Evolutionary conservation across 2,329 filamentous ascomycete species (phyloP).

Genomic region (Botrytis pseudocinerea): DNA sequence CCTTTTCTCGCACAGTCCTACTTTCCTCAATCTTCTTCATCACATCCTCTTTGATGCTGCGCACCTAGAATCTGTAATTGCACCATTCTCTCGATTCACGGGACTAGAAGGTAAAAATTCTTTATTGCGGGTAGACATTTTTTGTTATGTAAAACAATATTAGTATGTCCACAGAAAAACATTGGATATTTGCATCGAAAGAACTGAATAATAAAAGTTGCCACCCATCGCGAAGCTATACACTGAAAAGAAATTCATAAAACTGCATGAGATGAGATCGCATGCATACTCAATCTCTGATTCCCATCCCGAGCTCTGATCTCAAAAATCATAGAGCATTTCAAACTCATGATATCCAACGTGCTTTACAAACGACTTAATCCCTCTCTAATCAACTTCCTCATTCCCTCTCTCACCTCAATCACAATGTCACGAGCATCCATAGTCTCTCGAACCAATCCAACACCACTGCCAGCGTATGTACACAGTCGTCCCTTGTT

Average conservation of each 20-base stretch:
- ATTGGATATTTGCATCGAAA: background rate
- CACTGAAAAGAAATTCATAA: background rate
- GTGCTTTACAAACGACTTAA: slow-evolving; percentile 18
- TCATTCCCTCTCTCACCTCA: slow-evolving; percentile 16
- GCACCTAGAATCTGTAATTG: background rate
- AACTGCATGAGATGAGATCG: background rate
- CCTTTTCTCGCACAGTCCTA: background rate
- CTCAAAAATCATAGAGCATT: background rate
- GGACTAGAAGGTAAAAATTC: background rate
- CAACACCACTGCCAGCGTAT: slow-evolving; percentile 63
- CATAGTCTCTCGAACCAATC: slow-evolving; percentile 53
- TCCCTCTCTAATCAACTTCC: slow-evolving; percentile 12
- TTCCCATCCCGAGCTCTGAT: background rate
- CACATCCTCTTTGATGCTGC: background rate
- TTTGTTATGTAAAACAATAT: background rate
- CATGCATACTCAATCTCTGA: background rate
- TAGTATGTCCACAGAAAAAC: background rate
- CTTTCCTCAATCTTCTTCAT: background rate
- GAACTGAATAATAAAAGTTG: background rate
- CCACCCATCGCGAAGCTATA: background rate
- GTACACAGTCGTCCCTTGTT: slow-evolving; percentile 55
- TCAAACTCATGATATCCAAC: background rate
- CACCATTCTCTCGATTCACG: background rate
- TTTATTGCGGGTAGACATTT: background rate
- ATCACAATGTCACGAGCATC: slow-evolving; percentile 53